These are phyloP conservation scores for Russula ochroleuca DNA, from an alignment of 768 basidiomycete species.

Conservation along the genomic window DNA sequence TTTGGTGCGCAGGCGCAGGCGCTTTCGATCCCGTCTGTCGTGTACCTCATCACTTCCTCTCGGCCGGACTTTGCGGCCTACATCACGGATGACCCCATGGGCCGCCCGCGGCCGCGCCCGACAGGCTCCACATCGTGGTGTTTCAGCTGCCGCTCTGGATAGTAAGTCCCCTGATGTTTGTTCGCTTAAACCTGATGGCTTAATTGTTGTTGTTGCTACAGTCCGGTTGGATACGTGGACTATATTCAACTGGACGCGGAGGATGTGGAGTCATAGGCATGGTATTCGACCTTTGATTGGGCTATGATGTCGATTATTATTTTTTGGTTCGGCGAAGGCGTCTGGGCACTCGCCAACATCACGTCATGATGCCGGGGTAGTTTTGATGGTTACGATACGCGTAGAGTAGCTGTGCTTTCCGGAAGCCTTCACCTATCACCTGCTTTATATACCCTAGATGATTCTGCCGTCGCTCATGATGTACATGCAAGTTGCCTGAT, in stretches of 20 bases:
- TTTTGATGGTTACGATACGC: background rate
- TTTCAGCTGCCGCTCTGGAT: conserved; percentile 23
- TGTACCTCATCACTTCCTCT: conserved; percentile 26
- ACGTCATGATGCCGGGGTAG: too few relatives aligned
- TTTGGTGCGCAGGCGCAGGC: background rate
- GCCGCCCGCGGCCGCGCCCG: conserved; percentile 18
- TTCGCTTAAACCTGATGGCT: background rate
- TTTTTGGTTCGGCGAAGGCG: background rate
- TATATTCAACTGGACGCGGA: conserved; percentile 27
- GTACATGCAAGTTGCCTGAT: background rate
- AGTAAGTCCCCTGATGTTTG: conserved; percentile 9
- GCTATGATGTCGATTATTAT: background rate
- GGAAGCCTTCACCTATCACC: background rate
- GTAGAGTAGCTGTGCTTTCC: background rate
- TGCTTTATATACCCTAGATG: background rate
- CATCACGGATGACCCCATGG: conserved; percentile 27
- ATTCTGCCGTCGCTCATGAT: background rate
- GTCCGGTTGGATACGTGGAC: conserved; percentile 22
- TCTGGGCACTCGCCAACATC: background rate
- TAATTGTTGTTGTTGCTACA: background rate
- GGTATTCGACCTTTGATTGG: background rate
- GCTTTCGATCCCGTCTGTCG: conserved; percentile 14
- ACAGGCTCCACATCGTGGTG: conserved; percentile 24
- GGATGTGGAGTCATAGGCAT: conserved; percentile 14
- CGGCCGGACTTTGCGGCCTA: conserved; percentile 17